Evolutionary conservation across 164 flowering plant species (phyloP), one percentile per base, ranked within the genome.

Genomic region (Platanus orientalis): DNA sequence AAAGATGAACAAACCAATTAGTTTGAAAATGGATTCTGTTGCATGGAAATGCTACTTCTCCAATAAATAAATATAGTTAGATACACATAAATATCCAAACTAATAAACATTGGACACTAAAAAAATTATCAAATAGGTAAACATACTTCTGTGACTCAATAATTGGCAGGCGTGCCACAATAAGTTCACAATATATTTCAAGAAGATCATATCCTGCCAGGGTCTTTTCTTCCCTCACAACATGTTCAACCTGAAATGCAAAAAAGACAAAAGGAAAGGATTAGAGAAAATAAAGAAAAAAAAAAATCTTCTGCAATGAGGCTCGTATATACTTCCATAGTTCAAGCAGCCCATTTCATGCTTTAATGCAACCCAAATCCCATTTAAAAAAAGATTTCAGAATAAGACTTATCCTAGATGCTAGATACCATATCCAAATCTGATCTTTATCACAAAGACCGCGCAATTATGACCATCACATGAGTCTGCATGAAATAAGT

Each of bases 121-220:
- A n/a, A 7, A 36, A 36, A 36, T 7, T 1, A 36, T 7, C 42
- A 36, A 36, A 3, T 10, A 14, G 12, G 27, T n/a, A 16, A 24
- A 76, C 97, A 44, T 84, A 95, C 99, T 95, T 95, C 48, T 95
- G 99, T 48, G 99, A 84, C 75, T 95, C 99, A 47, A 95, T 88
- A 44, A 92, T 88, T 14, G 92, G 87, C 84, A 95, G 68, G 28
- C 97, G 99, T 54, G 90, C 89, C 17, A 70, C 87, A 70, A 95
- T 74, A 52, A 88, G 94, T 70, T 95, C 99, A 63, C 94, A 95
- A 61, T 84, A 95, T 60, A 89, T 75, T 73, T 86, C 89, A 64
- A 95, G 62, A 58, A 91, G 83, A 39, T 92, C 96, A 80, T 84
- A 92, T 17, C 96, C 99, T 60, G 90, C 86, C 81, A 86, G 73